Base-by-base conservation (phyloP, 2,329 filamentous ascomycete species). In the Escovopsis sp. region DNA sequence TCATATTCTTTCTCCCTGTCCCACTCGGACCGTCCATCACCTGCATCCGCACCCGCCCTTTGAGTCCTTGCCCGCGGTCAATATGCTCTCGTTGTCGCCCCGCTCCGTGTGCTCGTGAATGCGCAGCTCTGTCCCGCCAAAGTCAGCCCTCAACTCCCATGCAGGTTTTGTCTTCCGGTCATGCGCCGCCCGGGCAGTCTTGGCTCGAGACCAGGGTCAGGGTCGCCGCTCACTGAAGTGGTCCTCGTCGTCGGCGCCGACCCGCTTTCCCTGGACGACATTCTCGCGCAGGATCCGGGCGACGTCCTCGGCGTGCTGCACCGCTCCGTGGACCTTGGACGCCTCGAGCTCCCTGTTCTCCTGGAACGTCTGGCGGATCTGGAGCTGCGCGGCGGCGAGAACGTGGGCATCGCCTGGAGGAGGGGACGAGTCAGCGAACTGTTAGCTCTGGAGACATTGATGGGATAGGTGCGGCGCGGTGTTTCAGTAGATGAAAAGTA, bases 71-170 rank as follows among this genome's bases (percentile, higher is more conserved):
- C 63, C 68, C 2, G 71, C 70, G 40, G 76, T 67, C 62, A 88
- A 93, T 53, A 95, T 76, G 30, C 81, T 84, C 52, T 95, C 87
- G 57, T 98, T 98, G 63, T 96, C 84, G 41, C 91, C 87, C 49
- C 85, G 72, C 61, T 98, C 89, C 27, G 82, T 98, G 49, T 94
- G 68, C 46, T 94, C 74, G 59, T 96, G 91, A 62, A 98, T 95
- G 40, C 81, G 74, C 43, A 96, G 65, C 57, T 82, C 87, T 95
- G 51, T 16, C 10, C 2, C 9, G 15, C 7, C 6, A 8, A 8
- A 32, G 37, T 27, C 39, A 38, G 32, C 25, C 36, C 7, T 38
- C 16, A 6, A 5, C 2, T 38, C 10, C 13, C 20, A 14, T 35
- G 12, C n/a, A 35, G 20, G 6, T 20, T 20, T 20, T 6, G 20